Conservation (phyloP, 2,329 filamentous ascomycete species). For the Aspergillus fijiensis region DNA sequence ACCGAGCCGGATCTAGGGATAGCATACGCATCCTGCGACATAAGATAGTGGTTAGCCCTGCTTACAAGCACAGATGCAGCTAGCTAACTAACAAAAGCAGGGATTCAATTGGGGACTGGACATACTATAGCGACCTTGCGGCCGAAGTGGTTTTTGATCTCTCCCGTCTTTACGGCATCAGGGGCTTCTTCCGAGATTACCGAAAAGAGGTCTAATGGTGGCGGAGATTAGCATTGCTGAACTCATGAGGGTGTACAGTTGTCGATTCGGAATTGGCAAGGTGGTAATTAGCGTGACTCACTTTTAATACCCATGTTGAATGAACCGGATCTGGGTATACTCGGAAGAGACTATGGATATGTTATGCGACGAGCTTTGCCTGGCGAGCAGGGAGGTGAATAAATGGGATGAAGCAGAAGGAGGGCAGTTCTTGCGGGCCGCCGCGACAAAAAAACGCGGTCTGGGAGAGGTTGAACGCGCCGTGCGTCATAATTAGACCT, state of each 20-base stretch:
- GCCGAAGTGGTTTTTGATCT: slow-evolving; percentile 98
- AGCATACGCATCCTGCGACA: slow-evolving; percentile 57
- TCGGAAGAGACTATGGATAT: too few species aligned
- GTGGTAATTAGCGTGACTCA: slow-evolving; percentile 29
- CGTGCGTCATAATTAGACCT: slow-evolving; percentile 20
- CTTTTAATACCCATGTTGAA: slow-evolving; percentile 53
- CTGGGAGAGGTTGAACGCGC: slow-evolving; percentile 17
- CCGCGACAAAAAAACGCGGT: slow-evolving; percentile 18
- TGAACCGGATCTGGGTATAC: background rate
- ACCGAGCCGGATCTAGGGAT: slow-evolving; percentile 1
- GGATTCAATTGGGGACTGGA: slow-evolving; percentile 19
- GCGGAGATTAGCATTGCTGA: slow-evolving; percentile 15
- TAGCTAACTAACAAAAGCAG: slow-evolving; percentile 20
- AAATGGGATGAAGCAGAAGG: too few species aligned
- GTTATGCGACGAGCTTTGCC: too few species aligned
- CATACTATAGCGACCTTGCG: slow-evolving; percentile 95
- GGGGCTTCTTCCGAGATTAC: slow-evolving; percentile 91
- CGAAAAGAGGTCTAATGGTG: slow-evolving; percentile 62
- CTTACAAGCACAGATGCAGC: background rate
- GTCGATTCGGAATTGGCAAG: slow-evolving; percentile 49
- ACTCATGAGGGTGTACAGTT: slow-evolving; percentile 50
- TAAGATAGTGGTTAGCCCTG: background rate
- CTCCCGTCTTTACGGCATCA: slow-evolving; percentile 91
- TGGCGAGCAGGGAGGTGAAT: too few species aligned
- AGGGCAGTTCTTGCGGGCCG: background rate